Conservation (phyloP, 306 rosid genomes). For the Boehmeria nivea region DNA sequence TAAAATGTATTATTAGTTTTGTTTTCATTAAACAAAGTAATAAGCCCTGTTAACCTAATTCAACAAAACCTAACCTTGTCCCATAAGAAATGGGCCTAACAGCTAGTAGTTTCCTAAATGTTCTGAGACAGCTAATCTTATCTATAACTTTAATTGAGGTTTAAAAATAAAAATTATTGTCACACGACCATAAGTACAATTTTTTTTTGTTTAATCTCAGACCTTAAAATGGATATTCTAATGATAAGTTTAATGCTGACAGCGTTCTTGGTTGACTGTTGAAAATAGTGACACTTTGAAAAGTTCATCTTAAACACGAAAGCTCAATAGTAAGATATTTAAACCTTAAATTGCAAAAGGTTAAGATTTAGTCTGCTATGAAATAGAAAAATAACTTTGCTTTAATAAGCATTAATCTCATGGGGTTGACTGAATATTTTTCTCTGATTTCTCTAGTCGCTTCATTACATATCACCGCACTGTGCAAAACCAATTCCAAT, state of each 20-base stretch:
- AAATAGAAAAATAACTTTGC: neutral
- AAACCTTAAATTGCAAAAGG: neutral
- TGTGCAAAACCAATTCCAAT: conserved; percentile 8
- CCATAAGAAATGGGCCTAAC: neutral
- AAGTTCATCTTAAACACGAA: neutral
- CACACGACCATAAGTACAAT: too few relatives aligned
- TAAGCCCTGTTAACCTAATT: neutral
- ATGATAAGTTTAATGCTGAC: neutral
- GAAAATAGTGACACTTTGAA: neutral
- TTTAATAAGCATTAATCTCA: neutral
- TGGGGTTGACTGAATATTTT: too few relatives aligned
- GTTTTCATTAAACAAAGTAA: neutral
- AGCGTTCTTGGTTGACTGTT: neutral
- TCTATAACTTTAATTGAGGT: too few relatives aligned
- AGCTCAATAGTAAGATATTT: neutral
- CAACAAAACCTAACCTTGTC: neutral
- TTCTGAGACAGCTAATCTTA: too few relatives aligned
- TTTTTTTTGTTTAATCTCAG: too few relatives aligned
- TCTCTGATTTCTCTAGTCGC: neutral
- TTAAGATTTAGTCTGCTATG: too few relatives aligned
- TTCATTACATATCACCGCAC: neutral
- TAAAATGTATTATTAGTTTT: too few relatives aligned
- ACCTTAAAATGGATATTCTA: too few relatives aligned
- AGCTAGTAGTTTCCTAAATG: neutral
- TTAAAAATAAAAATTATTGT: too few relatives aligned